Base-by-base conservation (phyloP, 106 monocot genomes). In the Platanthera guangdongensis region DNA sequence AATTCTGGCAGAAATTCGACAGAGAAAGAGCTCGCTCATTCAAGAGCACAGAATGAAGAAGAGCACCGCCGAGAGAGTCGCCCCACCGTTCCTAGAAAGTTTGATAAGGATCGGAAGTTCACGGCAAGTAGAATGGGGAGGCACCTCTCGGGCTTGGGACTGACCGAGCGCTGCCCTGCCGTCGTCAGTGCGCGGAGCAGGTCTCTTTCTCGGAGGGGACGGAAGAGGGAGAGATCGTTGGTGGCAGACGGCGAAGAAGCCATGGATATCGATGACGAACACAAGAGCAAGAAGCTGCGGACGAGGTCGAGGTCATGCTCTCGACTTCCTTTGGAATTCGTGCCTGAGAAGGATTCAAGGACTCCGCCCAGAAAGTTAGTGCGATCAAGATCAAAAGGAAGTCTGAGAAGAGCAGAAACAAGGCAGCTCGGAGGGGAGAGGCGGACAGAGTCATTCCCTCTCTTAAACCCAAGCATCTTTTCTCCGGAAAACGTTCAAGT, bases 61-160 rank as follows among this genome's bases (percentile, higher is more conserved):
- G 84, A 94, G 91, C 71, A 94, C 97, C 8, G n/a, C n/a, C n/a
- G n/a, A n/a, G 93, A 94, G 77, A 99, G 94, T 71, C 89, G 94
- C 46, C 94, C 99, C 14, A 90, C 75, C 53, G 86, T 99, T 8
- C 94, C 94, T 8, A 86, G 92, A 47, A 94, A 99, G 76, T 90
- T 88, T 75, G 88, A 99, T 73, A 94, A 92, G 72, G 91, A 94
- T 52, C 81, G 81, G 46, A 83, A 86, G 80, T 99, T 88, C 82
- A 99, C 97, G 67, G 52, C 90, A 13, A 51, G 78, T 15, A 84
- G 97, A 74, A 99, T 99, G 97, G 97, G 92, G 25, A 88, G 97
- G 69, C 86, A 94, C 51, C 92, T 99, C 45, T 85, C 89, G 67
- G 39, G 80, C 67, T 52, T 99, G 78, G 94, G 97, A 0, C 45